phyloP scores from a whole-genome alignment of 2,329 filamentous ascomycete genomes.

The Aspergillus latus region DNA sequence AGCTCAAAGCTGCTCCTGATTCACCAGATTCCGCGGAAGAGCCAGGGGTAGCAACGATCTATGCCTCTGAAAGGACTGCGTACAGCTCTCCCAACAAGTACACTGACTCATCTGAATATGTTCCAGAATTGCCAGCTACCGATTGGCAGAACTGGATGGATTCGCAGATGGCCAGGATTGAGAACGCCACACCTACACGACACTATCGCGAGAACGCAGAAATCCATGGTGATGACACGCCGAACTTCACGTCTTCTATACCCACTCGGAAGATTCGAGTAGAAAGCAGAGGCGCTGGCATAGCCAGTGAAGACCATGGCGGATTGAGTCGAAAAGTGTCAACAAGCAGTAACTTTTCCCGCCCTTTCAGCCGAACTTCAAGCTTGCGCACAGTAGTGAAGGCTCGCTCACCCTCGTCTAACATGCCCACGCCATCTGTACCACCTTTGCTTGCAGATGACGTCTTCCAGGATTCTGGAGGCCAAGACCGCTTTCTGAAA shows the following conservation, averaged over 20 bases:
- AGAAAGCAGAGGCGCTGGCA: background rate
- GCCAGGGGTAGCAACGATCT: constrained; percentile 41
- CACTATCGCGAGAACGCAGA: constrained; percentile 44
- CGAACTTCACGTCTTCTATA: constrained; percentile 13
- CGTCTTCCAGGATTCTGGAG: background rate
- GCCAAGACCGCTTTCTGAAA: constrained; percentile 3
- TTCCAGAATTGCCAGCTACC: constrained; percentile 25
- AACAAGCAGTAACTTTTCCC: constrained; percentile 37
- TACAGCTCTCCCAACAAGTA: constrained; percentile 34
- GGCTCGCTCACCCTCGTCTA: constrained; percentile 8
- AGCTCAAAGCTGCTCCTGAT: constrained; percentile 1
- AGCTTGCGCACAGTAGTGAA: constrained; percentile 27
- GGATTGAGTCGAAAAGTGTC: constrained; percentile 8
- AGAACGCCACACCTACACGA: constrained; percentile 26
- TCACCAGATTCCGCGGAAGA: constrained; percentile 20
- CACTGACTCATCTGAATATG: constrained; percentile 2
- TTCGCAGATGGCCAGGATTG: constrained; percentile 36
- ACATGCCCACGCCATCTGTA: constrained; percentile 1
- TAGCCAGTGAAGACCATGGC: background rate
- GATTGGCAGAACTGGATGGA: constrained; percentile 43
- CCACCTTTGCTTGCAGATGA: constrained; percentile 4
- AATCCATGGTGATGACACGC: constrained; percentile 29
- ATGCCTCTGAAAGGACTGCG: constrained; percentile 28
- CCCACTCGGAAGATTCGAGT: constrained; percentile 2
- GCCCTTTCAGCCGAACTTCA: constrained; percentile 37